Base-by-base conservation (phyloP, 1,139 yeast genomes). In the Pichia sp. region DNA sequence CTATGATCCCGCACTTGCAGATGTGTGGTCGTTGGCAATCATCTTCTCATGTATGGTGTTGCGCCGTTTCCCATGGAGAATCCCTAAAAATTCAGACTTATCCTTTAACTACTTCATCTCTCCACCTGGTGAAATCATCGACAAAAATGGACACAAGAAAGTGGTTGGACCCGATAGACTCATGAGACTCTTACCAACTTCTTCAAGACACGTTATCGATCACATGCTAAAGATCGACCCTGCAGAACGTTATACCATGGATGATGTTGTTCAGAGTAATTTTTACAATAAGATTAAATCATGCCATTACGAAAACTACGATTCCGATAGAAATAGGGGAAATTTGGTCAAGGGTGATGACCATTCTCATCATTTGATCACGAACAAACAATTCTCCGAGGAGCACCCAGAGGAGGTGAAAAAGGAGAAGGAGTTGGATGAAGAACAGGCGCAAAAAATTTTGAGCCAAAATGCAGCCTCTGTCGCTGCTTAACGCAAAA, bases 151-250 rank as follows among this genome's bases (percentile, higher is more conserved):
- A 18, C 42, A 42, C n/a, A 47, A 44, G 29, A 47, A 41, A 27
- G 24, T 45, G 2, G 37, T 66, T 38, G 98, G 98, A 1, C 96
- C 97, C 2, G 86, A 91, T 67, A 68, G 97, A 49, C 63, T 93
- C 45, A 68, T 91, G 67, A 72, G 96, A 51, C 66, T 91, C 45
- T 65, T 93, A 33, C 98, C 98, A 3, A 83, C 79, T 48, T 87
- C 87, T 4, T 72, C 95, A 13, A 71, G 97, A 48, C 84, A 82
- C 8, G 69, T 91, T 10, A 72, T 91, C 30, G 75, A 78, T 19
- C 68, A 68, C 32, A 87, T 91, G 85, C 66, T 91, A 22, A 74
- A 67, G 32, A 59, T 86, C 6, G 80, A 83, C 45, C 86, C 94
- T 2, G 53, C 48, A 6, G 66, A 70, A 44, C 72, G 98, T 45